Evolutionary conservation across 176 grass and related monocot species (phyloP).

Genomic region (Triticum monococcum): DNA sequence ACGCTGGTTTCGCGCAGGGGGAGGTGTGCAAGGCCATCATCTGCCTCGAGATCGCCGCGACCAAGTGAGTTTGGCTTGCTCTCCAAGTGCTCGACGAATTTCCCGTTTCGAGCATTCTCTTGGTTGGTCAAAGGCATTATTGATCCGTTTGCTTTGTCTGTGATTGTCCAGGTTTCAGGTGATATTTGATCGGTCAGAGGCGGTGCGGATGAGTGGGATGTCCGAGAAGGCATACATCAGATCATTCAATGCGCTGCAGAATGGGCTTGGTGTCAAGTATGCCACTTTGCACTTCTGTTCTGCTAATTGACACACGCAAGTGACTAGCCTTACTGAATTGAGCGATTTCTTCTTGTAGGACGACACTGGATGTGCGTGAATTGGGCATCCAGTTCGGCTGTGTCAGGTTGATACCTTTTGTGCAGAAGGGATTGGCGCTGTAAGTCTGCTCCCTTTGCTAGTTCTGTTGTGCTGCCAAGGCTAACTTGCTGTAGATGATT

Average conservation of each 20-base stretch:
- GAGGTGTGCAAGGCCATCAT: constrained; percentile 98
- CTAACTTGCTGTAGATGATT: background rate
- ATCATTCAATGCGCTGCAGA: constrained; percentile 89
- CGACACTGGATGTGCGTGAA: constrained; percentile 67
- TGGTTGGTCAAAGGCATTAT: background rate
- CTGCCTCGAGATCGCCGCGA: constrained; percentile 83
- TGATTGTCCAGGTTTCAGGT: constrained; percentile 56
- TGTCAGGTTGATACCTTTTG: constrained; percentile 89
- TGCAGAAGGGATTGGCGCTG: constrained; percentile 77
- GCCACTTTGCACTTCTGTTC: background rate
- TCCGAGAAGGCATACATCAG: constrained; percentile 91
- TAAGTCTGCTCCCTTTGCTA: constrained; percentile 37
- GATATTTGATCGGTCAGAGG: constrained; percentile 73
- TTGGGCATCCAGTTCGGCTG: constrained; percentile 94
- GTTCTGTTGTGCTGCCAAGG: background rate
- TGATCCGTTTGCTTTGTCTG: background rate
- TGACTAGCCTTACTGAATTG: background rate
- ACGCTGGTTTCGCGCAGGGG: constrained; percentile 41
- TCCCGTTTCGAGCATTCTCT: background rate
- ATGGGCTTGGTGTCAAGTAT: constrained; percentile 89
- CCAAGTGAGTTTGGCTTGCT: constrained; percentile 49
- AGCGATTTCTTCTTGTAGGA: constrained; percentile 37
- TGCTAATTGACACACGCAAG: background rate
- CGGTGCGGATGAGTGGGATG: constrained; percentile 92
- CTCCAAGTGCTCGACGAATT: constrained; percentile 41